Conservation (phyloP, 2,329 filamentous ascomycete species). For the Sporothrix pallida region DNA sequence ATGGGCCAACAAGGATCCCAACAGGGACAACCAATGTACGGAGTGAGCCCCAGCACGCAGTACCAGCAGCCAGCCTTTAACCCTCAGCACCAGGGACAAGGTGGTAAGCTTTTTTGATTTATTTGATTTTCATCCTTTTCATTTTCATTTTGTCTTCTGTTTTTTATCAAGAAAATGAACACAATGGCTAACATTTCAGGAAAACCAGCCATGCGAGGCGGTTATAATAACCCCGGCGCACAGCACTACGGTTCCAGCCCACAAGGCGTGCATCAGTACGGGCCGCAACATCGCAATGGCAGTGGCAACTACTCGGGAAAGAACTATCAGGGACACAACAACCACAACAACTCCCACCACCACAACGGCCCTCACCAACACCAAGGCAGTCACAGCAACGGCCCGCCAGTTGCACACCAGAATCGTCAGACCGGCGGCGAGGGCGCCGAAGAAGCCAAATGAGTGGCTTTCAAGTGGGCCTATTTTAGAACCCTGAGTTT, state of each 20-base stretch:
- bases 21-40: conserved; percentile 80
- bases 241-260: conserved; percentile 71
- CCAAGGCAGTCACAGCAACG: conserved; percentile 48
- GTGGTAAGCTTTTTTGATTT: conserved; percentile 65
- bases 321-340: conserved; percentile 54
- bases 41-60: conserved; percentile 75
- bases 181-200: conserved; percentile 31
- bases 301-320: conserved; percentile 58
- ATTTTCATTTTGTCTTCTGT: neutral
- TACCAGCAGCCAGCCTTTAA: conserved; percentile 76
- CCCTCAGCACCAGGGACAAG: conserved; percentile 68
- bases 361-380: conserved; percentile 37
- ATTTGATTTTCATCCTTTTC: neutral
- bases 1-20: conserved; percentile 96
- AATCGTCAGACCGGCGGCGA: conserved; percentile 46
- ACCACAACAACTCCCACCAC: conserved; percentile 33
- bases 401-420: conserved; percentile 45
- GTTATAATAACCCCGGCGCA: conserved; percentile 64
- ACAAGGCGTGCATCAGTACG: conserved; percentile 68
- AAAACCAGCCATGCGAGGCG: conserved; percentile 62
- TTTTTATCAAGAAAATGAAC: no score
- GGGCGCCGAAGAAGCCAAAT: conserved; percentile 53
- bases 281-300: conserved; percentile 64
- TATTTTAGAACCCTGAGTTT: neutral
- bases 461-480: conserved; percentile 29